phyloP scores from a whole-genome alignment of 768 basidiomycete genomes.

The Lactarius deliciosus region DNA sequence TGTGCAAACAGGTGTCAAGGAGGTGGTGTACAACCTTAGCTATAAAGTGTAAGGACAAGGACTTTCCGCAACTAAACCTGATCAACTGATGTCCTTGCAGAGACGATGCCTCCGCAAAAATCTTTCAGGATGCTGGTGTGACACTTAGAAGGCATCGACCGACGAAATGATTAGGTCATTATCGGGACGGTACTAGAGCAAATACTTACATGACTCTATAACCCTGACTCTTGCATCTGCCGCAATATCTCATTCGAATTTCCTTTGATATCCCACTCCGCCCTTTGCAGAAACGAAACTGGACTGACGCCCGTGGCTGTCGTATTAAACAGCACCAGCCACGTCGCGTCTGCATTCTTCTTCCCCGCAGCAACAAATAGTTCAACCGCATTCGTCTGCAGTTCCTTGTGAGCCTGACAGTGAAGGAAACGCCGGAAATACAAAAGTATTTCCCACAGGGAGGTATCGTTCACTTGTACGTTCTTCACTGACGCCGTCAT shows the following conservation, averaged over 20 bases:
- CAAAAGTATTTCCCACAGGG: conserved; percentile 80
- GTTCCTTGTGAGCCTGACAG: conserved; percentile 62
- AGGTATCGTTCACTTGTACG: conserved; percentile 67
- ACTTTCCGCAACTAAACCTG: not conserved
- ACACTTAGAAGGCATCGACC: conserved; percentile 69
- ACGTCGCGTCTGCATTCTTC: conserved; percentile 79
- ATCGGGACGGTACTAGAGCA: not conserved
- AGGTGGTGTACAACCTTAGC: conserved; percentile 90
- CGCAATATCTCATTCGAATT: conserved; percentile 37
- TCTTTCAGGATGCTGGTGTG: conserved; percentile 84
- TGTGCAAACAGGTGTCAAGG: conserved; percentile 88
- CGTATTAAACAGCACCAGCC: conserved; percentile 70
- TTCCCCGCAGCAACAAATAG: conserved; percentile 61
- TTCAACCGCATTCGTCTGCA: conserved; percentile 63
- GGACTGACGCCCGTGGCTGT: conserved; percentile 42
- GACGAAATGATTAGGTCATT: conserved; percentile 30
- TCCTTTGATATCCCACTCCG: conserved; percentile 60
- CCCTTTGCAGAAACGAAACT: conserved; percentile 51
- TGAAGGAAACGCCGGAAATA: conserved; percentile 77
- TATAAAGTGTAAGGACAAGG: conserved; percentile 84
- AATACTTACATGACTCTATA: not conserved
- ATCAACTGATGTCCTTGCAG: conserved; percentile 39
- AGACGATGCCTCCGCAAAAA: conserved; percentile 75
- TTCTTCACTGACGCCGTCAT: conserved; percentile 64
- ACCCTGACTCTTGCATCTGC: conserved; percentile 10